Evolutionary conservation across 169 alveolate species (phyloP).

Genomic region (Babesia ovis): DNA sequence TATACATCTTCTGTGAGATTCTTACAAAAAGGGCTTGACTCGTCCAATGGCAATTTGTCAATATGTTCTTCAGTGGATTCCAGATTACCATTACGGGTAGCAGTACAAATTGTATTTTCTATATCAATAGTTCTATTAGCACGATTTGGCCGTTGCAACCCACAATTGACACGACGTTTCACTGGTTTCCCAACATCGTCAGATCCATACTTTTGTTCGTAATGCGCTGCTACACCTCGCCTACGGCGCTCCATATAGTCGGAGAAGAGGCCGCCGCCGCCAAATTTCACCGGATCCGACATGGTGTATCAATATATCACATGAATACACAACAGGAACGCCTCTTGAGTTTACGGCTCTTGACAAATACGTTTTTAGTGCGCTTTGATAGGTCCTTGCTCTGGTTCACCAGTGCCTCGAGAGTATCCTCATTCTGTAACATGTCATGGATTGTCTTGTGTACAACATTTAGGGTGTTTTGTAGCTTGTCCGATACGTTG

Average conservation of each 20-base stretch:
- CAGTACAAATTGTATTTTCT: neutral
- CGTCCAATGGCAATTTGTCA: neutral
- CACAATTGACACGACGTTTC: neutral
- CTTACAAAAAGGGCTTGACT: neutral
- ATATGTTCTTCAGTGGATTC: neutral
- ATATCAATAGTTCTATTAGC: neutral
- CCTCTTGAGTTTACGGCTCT: slow-evolving; percentile 52
- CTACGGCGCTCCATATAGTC: slow-evolving; percentile 34
- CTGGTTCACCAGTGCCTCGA: slow-evolving; percentile 64
- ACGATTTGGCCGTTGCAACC: neutral
- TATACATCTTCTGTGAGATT: neutral
- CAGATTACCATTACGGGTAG: neutral
- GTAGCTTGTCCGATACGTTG: slow-evolving; percentile 47
- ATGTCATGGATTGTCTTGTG: slow-evolving; percentile 60
- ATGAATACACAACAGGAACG: slow-evolving; percentile 56
- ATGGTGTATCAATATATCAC: slow-evolving; percentile 12
- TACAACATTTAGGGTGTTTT: slow-evolving; percentile 46
- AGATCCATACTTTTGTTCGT: slow-evolving; percentile 13
- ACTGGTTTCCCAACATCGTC: neutral
- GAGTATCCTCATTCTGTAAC: slow-evolving; percentile 60
- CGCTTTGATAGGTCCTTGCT: slow-evolving; percentile 63
- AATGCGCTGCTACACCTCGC: slow-evolving; percentile 33
- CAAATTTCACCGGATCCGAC: slow-evolving; percentile 25
- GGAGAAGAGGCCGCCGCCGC: slow-evolving; percentile 40
- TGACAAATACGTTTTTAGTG: slow-evolving; percentile 60